phyloP scores from a whole-genome alignment of 1,139 yeast genomes.

The Pichia sp. region DNA sequence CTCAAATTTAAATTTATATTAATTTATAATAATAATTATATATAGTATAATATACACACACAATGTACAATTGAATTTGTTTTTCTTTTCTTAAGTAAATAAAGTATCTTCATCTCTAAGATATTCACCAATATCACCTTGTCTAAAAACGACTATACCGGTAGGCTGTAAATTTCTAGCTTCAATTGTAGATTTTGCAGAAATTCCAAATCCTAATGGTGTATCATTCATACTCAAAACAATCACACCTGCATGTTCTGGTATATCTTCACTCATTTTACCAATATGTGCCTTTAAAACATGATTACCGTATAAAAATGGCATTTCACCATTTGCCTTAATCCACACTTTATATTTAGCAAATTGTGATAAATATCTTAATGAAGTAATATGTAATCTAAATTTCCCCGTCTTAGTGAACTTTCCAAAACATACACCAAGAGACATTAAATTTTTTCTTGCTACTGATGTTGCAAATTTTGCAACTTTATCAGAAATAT shows the following conservation, averaged over 20 bases:
- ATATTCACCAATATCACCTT: slow-evolving; percentile 96
- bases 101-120: slow-evolving; percentile 96
- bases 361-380: slow-evolving; percentile 73
- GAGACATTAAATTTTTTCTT: slow-evolving; percentile 81
- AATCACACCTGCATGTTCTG: slow-evolving; percentile 95
- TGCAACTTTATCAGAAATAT: slow-evolving; percentile 78
- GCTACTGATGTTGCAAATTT: slow-evolving; percentile 87
- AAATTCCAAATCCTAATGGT: slow-evolving; percentile 93
- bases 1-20: too few relatives aligned
- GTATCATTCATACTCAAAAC: slow-evolving; percentile 87
- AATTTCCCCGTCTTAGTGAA: slow-evolving; percentile 97
- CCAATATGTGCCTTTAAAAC: slow-evolving; percentile 96
- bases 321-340: slow-evolving; percentile 97
- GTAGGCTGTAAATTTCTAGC: slow-evolving; percentile 87
- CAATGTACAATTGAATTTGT: too few relatives aligned
- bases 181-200: slow-evolving; percentile 89
- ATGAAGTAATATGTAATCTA: slow-evolving; percentile 88
- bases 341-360: slow-evolving; percentile 96
- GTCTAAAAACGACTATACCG: slow-evolving; percentile 92
- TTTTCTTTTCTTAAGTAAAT: too few relatives aligned
- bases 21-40: too few relatives aligned
- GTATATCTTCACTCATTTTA: slow-evolving; percentile 93
- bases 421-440: slow-evolving; percentile 91
- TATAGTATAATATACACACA: too few relatives aligned
- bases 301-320: slow-evolving; percentile 93